A percentile compares a stretch with the other conserved stretches of the same genome.
Conservation (phyloP, 2,329 filamentous ascomycete species). For the Neopestalotiopsis sp. region DNA sequence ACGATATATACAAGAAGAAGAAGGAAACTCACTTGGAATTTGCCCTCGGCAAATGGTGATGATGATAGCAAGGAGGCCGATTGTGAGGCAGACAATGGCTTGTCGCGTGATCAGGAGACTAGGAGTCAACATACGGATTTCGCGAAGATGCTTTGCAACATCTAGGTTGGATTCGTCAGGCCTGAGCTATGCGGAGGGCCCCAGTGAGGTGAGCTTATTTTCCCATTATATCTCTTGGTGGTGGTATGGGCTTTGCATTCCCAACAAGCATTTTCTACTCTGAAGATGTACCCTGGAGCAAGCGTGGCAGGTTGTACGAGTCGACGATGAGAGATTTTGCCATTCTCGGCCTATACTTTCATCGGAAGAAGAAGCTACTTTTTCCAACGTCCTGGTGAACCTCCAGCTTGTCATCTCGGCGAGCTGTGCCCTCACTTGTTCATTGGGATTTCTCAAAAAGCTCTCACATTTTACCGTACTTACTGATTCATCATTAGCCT, state of each 20-base stretch:
- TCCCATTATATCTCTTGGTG: slow-evolving; percentile 6
- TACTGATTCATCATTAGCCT: slow-evolving; percentile 53
- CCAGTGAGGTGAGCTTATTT: slow-evolving; percentile 39
- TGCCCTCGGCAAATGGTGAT: no score
- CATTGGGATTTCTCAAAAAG: not conserved
- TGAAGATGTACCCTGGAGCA: not conserved
- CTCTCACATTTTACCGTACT: not conserved
- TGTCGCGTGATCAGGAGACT: not conserved
- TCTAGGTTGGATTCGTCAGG: slow-evolving; percentile 27
- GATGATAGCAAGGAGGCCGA: not conserved
- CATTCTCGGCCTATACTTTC: no score
- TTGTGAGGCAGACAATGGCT: not conserved
- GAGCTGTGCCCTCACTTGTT: no score
- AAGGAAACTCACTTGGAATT: no score
- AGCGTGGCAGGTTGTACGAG: not conserved
- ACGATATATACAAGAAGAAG: no score
- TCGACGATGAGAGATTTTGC: no score
- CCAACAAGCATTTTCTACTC: not conserved
- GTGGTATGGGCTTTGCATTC: not conserved
- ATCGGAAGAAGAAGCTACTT: no score
- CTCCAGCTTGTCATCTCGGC: not conserved
- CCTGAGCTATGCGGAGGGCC: slow-evolving; percentile 38
- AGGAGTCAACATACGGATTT: no score
- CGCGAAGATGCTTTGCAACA: slow-evolving; percentile 28
- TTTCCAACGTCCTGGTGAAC: no score